Evolutionary conservation across 805 yeast species (phyloP), one percentile per base, ranked within the genome.

Genomic region (Starmerella etchellsii): DNA sequence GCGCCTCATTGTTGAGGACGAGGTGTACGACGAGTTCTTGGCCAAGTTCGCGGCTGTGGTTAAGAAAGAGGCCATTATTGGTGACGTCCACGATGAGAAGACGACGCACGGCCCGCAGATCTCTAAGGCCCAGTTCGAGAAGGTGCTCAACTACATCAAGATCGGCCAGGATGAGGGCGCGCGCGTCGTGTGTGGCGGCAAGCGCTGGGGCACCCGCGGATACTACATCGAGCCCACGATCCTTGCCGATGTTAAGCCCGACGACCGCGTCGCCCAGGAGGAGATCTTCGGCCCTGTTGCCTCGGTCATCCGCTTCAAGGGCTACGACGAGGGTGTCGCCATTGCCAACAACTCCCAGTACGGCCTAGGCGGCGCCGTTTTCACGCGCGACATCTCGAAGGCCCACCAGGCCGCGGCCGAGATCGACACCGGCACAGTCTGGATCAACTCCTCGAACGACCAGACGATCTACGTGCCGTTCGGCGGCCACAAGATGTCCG

Each of bases 221-320:
- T 66, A 44, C 56, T 65, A 51, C 51, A 54, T 65, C 46, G 54
- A 61, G 54, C 95, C 96, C 61, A 85, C 96, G 31, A 71, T 87
- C 55, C 82, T 85, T 59, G 78, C 81, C 50, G 84, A 81, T 57
- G 94, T 83, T 49, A 68, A 68, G 19, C 80, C 77, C 59, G 67
- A 75, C 57, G 76, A 75, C 78, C 67, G 69, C 51, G 76, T 87
- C 60, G 84, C 81, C 53, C 73, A 69, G 61, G 95, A 85, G 61
- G 96, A 85, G 70, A 82, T 85, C 60, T 85, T 87, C 54, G 97
- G 97, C 42, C 97, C 97, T 29, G 91, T 87, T 43, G 88, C 82
- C 45, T 76, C 85, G 19, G 73, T 83, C 44, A 68, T 81, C 54
- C 84, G 83, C 68, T 87, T 87, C 67, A 67, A 69, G 55, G 75